Percentiles rank a stretch among this genome's conserved stretches.
These are phyloP conservation scores for Solanum hybrid DNA, from an alignment of 305 asterid species.

Conservation along the genomic window DNA sequence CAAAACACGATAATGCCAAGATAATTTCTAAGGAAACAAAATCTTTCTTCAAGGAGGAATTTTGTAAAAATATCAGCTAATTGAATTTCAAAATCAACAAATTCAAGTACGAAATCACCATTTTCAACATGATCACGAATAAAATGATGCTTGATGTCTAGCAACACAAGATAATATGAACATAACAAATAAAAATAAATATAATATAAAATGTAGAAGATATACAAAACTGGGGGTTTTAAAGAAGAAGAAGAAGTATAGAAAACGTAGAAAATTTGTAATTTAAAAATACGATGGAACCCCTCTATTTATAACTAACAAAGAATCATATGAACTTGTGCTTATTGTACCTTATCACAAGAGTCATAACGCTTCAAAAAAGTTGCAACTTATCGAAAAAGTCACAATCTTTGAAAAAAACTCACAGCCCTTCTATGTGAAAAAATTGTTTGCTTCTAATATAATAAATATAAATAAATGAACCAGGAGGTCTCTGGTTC, in stretches of 20 bases:
- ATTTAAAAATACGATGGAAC: background rate
- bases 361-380: background rate
- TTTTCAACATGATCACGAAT: background rate
- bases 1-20: background rate
- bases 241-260: background rate
- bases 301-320: background rate
- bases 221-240: background rate
- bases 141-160: background rate
- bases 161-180: background rate
- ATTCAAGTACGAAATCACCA: background rate
- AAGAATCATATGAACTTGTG: no score
- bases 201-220: background rate
- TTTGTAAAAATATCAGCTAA: background rate
- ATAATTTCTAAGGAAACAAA: background rate
- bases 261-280: background rate
- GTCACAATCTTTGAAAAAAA: background rate
- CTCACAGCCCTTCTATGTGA: background rate
- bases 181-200: no score
- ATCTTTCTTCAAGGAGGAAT: background rate
- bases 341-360: background rate
- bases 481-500: background rate
- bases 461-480: no score
- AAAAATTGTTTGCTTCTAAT: background rate
- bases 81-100: background rate
- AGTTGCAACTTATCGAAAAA: background rate